Evolutionary conservation across 805 yeast genomes (phyloP), one percentile per base, ranked within the genome.

Genomic region (Hanseniaspora jakobsenii): DNA sequence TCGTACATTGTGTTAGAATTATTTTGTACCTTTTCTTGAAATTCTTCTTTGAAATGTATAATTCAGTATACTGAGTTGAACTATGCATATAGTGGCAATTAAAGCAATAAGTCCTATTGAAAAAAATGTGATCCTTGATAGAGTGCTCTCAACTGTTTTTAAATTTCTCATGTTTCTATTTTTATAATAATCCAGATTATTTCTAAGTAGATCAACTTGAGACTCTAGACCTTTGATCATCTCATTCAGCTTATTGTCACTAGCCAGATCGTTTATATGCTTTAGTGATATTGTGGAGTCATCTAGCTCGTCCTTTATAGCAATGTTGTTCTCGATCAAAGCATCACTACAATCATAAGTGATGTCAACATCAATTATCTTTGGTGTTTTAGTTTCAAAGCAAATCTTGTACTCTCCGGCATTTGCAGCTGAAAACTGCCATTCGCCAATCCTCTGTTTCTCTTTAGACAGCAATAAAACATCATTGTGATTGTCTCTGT

Each of bases 91-190:
- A 29, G 76, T 77, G 37, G 72, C 70, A 74, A 77, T 74, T 54
- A 78, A 64, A 44, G 73, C 55, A 24, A 78, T 77, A 54, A 77
- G 84, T 53, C 75, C 70, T 19, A 77, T 60, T n/a, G 83, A 76
- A 53, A 78, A 77, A 66, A 72, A 69, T 49, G 73, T 72, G 48
- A 78, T 76, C 61, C 84, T 66, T 8, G 66, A 58, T 53, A 74
- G 80, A 4, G 84, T 78, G 13, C 80, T 73, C 52, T 66, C 70
- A 40, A 79, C 85, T 30, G 86, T 79, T 43, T 44, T 80, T 75
- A 84, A 91, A 66, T 89, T 89, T 66, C 97, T 75, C 65, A 77
- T 77, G 63, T 83, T 89, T 67, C 98, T 79, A 10, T 93, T 78
- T 64, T 78, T 81, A 69, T 87, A 86, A 63, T 87, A 81, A 54